phyloP scores from a whole-genome alignment of 2,329 filamentous ascomycete genomes.

The Penicillium concentricum region DNA sequence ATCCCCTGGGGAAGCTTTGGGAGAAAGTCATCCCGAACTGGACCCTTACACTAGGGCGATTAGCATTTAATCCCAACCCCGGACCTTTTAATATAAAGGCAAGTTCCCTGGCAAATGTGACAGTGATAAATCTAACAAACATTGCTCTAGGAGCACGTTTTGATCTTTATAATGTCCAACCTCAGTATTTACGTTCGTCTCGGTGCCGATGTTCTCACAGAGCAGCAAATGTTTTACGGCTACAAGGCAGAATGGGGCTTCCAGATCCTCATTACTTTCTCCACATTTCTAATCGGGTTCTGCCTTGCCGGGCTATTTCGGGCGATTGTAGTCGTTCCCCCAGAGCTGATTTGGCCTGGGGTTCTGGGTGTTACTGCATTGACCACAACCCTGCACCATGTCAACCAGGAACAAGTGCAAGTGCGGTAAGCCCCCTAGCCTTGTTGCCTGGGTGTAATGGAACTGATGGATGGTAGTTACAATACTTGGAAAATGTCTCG shows the following conservation, averaged over 20 bases:
- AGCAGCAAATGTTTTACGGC: constrained; percentile 30
- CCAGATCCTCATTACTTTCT: constrained; percentile 54
- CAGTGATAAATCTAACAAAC: background rate
- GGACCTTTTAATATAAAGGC: constrained; percentile 34
- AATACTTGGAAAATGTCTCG: constrained; percentile 41
- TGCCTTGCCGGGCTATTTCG: constrained; percentile 59
- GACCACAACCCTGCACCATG: constrained; percentile 67
- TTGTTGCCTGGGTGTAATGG: constrained; percentile 19
- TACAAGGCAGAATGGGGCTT: constrained; percentile 28
- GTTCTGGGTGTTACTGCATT: constrained; percentile 58
- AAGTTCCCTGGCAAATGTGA: background rate
- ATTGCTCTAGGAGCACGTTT: constrained; percentile 19
- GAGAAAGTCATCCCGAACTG: constrained; percentile 24
- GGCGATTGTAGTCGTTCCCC: constrained; percentile 53
- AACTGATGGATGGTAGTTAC: constrained; percentile 42
- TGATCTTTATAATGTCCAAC: constrained; percentile 32
- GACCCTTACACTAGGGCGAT: constrained; percentile 28
- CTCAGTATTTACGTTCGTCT: constrained; percentile 30
- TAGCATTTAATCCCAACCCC: constrained; percentile 39
- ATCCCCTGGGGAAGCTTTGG: constrained; percentile 37
- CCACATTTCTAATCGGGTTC: constrained; percentile 66
- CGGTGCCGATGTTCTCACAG: constrained; percentile 27
- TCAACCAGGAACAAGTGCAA: constrained; percentile 50
- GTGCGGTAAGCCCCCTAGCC: constrained; percentile 28
- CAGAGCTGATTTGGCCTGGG: constrained; percentile 62